Evolutionary conservation across 108 stramenopile species (phyloP).

Genomic region (Cylindrotheca fusiformis): DNA sequence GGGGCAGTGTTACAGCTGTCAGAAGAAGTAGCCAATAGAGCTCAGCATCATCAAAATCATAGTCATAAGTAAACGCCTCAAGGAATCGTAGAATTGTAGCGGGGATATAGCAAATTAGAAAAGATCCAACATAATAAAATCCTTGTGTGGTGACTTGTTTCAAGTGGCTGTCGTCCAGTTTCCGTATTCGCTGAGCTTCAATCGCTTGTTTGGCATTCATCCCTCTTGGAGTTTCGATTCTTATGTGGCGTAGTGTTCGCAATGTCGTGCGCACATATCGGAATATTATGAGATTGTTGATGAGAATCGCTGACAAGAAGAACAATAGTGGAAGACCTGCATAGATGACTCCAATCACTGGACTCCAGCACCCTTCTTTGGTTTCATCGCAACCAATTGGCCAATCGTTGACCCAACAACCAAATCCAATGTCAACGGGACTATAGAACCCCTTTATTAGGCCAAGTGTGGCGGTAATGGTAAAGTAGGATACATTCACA

Average conservation of each 20-base stretch:
- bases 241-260: neutral
- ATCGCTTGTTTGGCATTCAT: neutral
- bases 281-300: constrained; percentile 3
- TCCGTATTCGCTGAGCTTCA: neutral
- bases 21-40: constrained; percentile 30
- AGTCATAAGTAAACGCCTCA: constrained; percentile 22
- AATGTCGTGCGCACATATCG: neutral
- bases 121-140: constrained; percentile 6
- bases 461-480: neutral
- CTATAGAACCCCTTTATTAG: neutral
- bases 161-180: neutral
- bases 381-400: neutral
- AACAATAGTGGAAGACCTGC: constrained; percentile 1
- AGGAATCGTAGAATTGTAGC: constrained; percentile 2
- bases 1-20: constrained; percentile 42
- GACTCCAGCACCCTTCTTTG: neutral
- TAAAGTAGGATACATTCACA: neutral
- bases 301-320: neutral
- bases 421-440: constrained; percentile 1
- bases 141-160: constrained; percentile 3
- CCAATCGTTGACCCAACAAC: constrained; percentile 4
- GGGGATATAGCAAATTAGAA: constrained; percentile 13
- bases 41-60: constrained; percentile 3
- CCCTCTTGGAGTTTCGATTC: neutral
- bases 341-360: neutral